Evolutionary conservation across 208 protist genomes (phyloP).

Genomic region (Crithidia fasciculata): DNA sequence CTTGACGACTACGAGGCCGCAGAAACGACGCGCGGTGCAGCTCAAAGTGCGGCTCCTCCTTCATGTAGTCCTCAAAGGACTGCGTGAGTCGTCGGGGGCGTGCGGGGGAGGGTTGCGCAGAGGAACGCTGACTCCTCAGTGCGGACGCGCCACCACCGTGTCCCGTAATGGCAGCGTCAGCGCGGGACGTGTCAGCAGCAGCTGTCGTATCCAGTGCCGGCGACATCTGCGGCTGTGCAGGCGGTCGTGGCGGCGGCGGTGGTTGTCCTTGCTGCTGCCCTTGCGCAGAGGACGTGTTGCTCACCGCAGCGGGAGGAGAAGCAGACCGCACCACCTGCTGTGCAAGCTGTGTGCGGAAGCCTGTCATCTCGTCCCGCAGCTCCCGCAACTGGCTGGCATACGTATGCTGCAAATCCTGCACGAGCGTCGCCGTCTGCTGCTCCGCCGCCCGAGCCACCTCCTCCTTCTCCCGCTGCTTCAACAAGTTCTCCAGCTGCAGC

Average conservation of each 20-base stretch:
- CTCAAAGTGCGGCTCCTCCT: constrained; percentile 62
- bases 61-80: constrained; percentile 82
- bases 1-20: constrained; percentile 3
- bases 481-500: constrained; percentile 27
- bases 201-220: background rate
- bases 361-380: constrained; percentile 28
- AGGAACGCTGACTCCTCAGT: constrained; percentile 1
- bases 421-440: background rate
- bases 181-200: too few species aligned
- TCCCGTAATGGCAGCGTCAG: too few species aligned
- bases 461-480: constrained; percentile 26
- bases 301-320: background rate
- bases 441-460: background rate
- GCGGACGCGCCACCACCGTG: too few species aligned
- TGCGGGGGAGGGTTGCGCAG: background rate
- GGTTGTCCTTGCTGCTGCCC: background rate
- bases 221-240: background rate
- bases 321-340: constrained; percentile 6
- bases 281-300: constrained; percentile 12
- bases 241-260: background rate
- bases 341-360: constrained; percentile 15
- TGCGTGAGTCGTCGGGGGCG: constrained; percentile 6
- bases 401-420: constrained; percentile 7
- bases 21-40: constrained; percentile 39
- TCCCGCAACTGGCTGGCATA: constrained; percentile 31